A percentile compares a stretch with the other conserved stretches of the same genome.
These are phyloP conservation scores for Areca catechu DNA, from an alignment of 176 grass and related monocot genomes.

Conservation along the genomic window DNA sequence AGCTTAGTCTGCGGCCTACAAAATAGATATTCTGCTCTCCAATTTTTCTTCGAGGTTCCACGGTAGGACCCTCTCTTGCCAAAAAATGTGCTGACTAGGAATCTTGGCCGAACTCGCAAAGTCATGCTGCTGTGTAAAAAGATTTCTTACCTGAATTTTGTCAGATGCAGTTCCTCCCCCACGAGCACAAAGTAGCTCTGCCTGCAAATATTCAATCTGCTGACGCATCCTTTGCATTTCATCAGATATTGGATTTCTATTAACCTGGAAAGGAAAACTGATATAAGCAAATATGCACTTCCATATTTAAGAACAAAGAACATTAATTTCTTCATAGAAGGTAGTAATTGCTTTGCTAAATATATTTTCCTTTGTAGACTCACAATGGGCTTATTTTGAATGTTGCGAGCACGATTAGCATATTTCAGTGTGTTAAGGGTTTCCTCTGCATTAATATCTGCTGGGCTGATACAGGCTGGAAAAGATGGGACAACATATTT, in stretches of 20 bases:
- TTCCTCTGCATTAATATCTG: slow-evolving; percentile 99
- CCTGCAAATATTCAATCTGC: slow-evolving; percentile 83
- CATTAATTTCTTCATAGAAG: not conserved
- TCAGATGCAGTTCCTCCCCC: slow-evolving; percentile 52
- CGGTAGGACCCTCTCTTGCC: too few relatives aligned
- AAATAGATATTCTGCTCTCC: too few relatives aligned
- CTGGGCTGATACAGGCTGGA: slow-evolving; percentile 97
- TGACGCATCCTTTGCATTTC: slow-evolving; percentile 99
- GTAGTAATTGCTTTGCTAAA: too few relatives aligned
- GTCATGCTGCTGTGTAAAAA: too few relatives aligned
- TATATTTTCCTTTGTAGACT: slow-evolving; percentile 14
- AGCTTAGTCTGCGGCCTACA: too few relatives aligned
- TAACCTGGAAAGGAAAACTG: slow-evolving; percentile 49
- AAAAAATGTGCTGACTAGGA: too few relatives aligned
- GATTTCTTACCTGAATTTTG: slow-evolving; percentile 62
- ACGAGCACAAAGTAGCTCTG: slow-evolving; percentile 69
- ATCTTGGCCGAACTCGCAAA: too few relatives aligned
- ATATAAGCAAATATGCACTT: slow-evolving; percentile 9
- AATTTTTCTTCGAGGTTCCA: too few relatives aligned
- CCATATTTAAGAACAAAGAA: not conserved
- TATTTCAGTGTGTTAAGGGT: slow-evolving; percentile 99
- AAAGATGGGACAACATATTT: slow-evolving; percentile 14
- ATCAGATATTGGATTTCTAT: slow-evolving; percentile 96
- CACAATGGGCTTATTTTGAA: slow-evolving; percentile 94
- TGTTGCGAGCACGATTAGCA: slow-evolving; percentile 98